Base-by-base conservation (phyloP, 495 filamentous ascomycete species). In the Aspergillus cristatus region DNA sequence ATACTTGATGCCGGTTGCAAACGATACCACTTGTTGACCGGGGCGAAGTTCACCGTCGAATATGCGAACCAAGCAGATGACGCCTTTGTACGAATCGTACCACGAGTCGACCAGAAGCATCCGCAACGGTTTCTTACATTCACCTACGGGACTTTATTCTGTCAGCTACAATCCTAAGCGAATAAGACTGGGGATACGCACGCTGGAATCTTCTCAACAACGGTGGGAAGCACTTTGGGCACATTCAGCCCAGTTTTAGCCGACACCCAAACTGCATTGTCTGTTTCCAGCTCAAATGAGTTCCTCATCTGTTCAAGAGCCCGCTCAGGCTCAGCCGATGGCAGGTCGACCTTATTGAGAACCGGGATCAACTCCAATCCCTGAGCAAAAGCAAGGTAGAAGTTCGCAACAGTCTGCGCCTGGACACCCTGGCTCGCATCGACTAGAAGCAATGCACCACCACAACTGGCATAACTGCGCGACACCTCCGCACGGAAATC, bases 401-500 rank as follows among this genome's bases (percentile, higher is more conserved):
- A 98, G 56, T 98, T 98, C 22, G 91, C 89, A 1, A 97, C 93
- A 2, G 89, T 94, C 63, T 94, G 88, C 17, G 88, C 88, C 58
- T 94, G 88, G 7, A 96, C 74, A 15, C 88, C 89, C 57, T 96
- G 88, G 46, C 81, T 85, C 1, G 87, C 90, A 71, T 98, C 91
- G 0, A 98, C 91, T 4, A 98, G 68, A 17, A 98, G 68, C 32
- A 98, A 55, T 6, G 93, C 91, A 41, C 93, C 93, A 40, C 90
- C 91, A 57, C 93, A 97, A 43, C 81, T 87, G 18, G 91, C 88
- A 63, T 97, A 98, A 42, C 85, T 93, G 32, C 93, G 74, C 24
- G 85, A 87, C 4, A 98, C 91, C 52, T 98, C 91, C 25, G 91
- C 89, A 25, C 91, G 76, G 60, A 98, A 98, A 61, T 98, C 91